These are phyloP conservation scores for Adansonia madagascariensis DNA, from an alignment of 441 rosid species.

Conservation along the genomic window DNA sequence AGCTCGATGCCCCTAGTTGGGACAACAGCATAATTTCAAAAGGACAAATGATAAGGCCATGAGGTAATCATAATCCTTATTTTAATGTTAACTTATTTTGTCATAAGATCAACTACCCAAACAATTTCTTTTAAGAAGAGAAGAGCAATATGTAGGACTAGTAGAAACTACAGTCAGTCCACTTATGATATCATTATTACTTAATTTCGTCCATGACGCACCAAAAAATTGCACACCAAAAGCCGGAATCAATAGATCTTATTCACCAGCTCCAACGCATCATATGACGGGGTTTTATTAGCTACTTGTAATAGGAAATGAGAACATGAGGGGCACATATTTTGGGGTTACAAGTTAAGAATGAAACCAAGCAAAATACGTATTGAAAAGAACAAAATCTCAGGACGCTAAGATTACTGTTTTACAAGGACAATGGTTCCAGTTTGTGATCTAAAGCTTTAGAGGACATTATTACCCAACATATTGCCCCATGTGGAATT, in stretches of 20 bases:
- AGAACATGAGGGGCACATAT: neutral
- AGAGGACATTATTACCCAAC: neutral
- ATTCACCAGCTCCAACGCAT: neutral
- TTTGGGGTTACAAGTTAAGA: neutral
- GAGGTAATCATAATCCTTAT: neutral
- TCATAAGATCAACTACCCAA: neutral
- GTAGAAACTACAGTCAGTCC: neutral
- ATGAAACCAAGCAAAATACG: neutral
- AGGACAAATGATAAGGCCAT: neutral
- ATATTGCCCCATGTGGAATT: constrained; percentile 14
- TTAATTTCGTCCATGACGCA: neutral
- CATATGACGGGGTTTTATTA: neutral
- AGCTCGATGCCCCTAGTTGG: no score
- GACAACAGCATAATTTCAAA: neutral
- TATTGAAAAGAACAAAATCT: neutral
- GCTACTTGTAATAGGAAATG: neutral
- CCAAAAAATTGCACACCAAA: neutral
- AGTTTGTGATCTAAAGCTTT: neutral
- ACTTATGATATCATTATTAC: neutral
- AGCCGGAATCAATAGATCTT: neutral
- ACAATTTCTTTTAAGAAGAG: neutral
- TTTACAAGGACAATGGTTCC: neutral
- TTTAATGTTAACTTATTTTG: neutral
- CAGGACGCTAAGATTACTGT: neutral
- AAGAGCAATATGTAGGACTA: neutral